A percentile compares a stretch with the other conserved stretches of the same genome.
phyloP scores from a whole-genome alignment of 2,329 filamentous ascomycete genomes.

The Pseudocercospora crystallina region DNA sequence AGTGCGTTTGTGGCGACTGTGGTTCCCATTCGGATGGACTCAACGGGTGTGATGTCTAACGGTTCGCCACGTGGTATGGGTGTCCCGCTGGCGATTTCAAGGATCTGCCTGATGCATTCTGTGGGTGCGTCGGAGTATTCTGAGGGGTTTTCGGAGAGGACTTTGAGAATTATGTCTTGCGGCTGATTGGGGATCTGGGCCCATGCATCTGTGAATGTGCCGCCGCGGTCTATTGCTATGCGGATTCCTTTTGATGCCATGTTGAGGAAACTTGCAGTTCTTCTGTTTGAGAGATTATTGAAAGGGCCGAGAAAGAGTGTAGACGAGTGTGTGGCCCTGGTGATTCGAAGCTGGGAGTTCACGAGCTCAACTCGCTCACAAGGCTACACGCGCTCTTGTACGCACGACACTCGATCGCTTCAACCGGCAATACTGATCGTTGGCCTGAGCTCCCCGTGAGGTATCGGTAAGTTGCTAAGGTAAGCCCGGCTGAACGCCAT shows the following conservation, averaged over 20 bases:
- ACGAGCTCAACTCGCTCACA: too few relatives aligned
- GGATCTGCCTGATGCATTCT: slow-evolving; percentile 35
- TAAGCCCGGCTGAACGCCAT: too few relatives aligned
- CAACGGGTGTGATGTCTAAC: slow-evolving; percentile 19
- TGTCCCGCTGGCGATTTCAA: slow-evolving; percentile 23
- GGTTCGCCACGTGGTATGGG: slow-evolving; percentile 24
- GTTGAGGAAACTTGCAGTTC: too few relatives aligned
- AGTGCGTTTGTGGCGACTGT: slow-evolving; percentile 89
- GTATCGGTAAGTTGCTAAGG: too few relatives aligned
- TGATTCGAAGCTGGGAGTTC: too few relatives aligned
- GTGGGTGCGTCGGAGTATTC: slow-evolving; percentile 37
- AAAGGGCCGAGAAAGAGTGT: too few relatives aligned
- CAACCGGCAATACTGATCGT: too few relatives aligned
- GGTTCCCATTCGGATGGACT: slow-evolving; percentile 47
- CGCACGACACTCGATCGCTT: too few relatives aligned
- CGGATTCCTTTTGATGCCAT: slow-evolving; percentile 53
- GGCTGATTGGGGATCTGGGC: slow-evolving; percentile 42
- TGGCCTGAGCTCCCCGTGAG: too few relatives aligned
- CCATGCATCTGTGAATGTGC: slow-evolving; percentile 41
- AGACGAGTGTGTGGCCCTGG: too few relatives aligned
- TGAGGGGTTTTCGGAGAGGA: slow-evolving; percentile 31
- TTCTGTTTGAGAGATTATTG: too few relatives aligned
- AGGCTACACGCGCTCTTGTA: too few relatives aligned
- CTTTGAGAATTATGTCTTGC: slow-evolving; percentile 33
- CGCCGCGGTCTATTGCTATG: slow-evolving; percentile 60